These are phyloP conservation scores for Alloteropsis semialata DNA, from an alignment of 176 grass and related monocot genomes.

Conservation along the genomic window DNA sequence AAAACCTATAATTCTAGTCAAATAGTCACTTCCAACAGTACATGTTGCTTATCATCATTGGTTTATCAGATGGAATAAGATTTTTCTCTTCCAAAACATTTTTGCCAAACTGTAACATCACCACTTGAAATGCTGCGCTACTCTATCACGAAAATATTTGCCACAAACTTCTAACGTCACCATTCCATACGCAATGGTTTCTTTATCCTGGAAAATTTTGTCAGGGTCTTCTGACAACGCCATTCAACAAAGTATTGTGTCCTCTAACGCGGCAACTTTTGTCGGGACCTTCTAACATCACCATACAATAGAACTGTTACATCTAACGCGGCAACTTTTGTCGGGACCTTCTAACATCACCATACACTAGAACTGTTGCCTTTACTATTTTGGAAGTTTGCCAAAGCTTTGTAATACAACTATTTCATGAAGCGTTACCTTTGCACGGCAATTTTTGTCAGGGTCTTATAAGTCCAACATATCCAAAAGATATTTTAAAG, in stretches of 20 bases:
- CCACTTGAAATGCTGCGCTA: background rate
- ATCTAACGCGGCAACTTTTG: slow-evolving; percentile 11
- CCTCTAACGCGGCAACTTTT: slow-evolving; percentile 11
- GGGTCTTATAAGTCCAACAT: background rate
- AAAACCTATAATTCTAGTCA: background rate
- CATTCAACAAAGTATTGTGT: background rate
- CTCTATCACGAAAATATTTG: background rate
- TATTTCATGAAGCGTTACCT: background rate
- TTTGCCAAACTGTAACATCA: slow-evolving; percentile 12
- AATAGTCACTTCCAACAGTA: background rate
- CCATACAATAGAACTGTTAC: background rate
- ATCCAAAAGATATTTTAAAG: background rate
- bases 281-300: slow-evolving; percentile 5
- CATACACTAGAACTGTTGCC: background rate
- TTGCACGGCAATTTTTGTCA: background rate
- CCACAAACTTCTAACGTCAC: background rate
- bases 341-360: slow-evolving; percentile 1
- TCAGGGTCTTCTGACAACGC: background rate
- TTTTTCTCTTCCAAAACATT: background rate
- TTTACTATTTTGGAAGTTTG: background rate
- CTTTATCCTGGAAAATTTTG: slow-evolving; percentile 2
- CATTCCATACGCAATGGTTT: background rate
- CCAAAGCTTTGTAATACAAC: background rate
- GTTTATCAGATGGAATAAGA: background rate
- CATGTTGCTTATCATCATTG: background rate